Conservation (phyloP, 805 yeast genomes). For the Yarrowia sp. region DNA sequence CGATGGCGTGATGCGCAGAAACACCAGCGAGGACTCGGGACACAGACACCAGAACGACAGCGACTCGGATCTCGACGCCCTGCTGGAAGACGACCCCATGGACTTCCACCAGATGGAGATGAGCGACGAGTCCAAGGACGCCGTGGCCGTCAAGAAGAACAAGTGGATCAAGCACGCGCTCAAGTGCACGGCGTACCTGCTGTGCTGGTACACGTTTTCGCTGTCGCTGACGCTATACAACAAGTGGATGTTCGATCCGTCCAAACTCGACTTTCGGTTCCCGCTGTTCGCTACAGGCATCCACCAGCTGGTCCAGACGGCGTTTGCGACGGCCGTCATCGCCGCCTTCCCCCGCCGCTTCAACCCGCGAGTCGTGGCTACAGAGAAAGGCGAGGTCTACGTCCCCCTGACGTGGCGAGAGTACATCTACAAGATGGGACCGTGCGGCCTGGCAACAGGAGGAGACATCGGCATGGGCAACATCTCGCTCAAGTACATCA, state of each 20-base stretch:
- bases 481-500: constrained; percentile 71
- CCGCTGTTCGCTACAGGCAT: constrained; percentile 82
- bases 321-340: constrained; percentile 44
- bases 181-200: constrained; percentile 26
- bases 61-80: constrained; percentile 19
- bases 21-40: constrained; percentile 1
- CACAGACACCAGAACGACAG: not conserved
- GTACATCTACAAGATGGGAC: constrained; percentile 57
- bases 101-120: constrained; percentile 19
- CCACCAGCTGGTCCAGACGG: constrained; percentile 73
- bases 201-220: constrained; percentile 42
- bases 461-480: constrained; percentile 95
- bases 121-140: constrained; percentile 11
- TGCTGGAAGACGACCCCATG: constrained; percentile 10
- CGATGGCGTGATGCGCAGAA: not conserved
- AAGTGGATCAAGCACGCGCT: constrained; percentile 23
- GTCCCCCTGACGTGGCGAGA: constrained; percentile 30
- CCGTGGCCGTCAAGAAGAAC: not conserved
- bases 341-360: not conserved
- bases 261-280: constrained; percentile 70
- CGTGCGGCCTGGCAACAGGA: constrained; percentile 84
- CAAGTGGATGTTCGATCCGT: constrained; percentile 92
- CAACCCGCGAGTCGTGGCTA: constrained; percentile 14
- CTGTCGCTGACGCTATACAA: constrained; percentile 56
- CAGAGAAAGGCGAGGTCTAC: constrained; percentile 22